Conservation (phyloP, 2,329 filamentous ascomycete species). For the Cercospora sp. region DNA sequence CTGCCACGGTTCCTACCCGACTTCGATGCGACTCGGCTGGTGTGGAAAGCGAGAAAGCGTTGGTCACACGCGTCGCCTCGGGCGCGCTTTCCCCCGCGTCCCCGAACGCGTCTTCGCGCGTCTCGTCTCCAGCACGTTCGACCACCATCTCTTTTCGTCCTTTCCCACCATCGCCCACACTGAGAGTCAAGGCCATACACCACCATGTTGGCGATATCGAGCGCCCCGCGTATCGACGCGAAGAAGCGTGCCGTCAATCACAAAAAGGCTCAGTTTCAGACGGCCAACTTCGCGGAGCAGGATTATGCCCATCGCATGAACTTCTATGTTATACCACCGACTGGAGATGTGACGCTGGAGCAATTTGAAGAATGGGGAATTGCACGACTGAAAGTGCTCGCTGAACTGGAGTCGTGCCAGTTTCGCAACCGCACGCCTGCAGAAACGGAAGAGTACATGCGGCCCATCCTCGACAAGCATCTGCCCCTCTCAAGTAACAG, state of each 20-base stretch:
- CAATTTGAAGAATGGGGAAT: conserved; percentile 99
- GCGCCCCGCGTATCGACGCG: conserved; percentile 49
- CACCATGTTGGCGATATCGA: conserved; percentile 34
- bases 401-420: conserved; percentile 88
- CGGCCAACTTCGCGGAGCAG: conserved; percentile 71
- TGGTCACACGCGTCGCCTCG: background rate
- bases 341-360: conserved; percentile 90
- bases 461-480: conserved; percentile 81
- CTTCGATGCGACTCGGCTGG: background rate
- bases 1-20: background rate
- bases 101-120: background rate
- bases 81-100: background rate
- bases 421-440: conserved; percentile 86
- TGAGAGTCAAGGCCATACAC: background rate
- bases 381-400: conserved; percentile 80
- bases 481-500: conserved; percentile 77
- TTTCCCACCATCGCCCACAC: background rate
- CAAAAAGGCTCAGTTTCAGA: conserved; percentile 83
- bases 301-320: conserved; percentile 85
- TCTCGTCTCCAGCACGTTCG: background rate
- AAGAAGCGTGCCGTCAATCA: conserved; percentile 75
- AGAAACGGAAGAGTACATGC: conserved; percentile 83
- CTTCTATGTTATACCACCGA: conserved; percentile 86
- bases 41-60: background rate
- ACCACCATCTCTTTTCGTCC: background rate